phyloP scores from a whole-genome alignment of 768 basidiomycete genomes.

The Leccinum variicolor region DNA sequence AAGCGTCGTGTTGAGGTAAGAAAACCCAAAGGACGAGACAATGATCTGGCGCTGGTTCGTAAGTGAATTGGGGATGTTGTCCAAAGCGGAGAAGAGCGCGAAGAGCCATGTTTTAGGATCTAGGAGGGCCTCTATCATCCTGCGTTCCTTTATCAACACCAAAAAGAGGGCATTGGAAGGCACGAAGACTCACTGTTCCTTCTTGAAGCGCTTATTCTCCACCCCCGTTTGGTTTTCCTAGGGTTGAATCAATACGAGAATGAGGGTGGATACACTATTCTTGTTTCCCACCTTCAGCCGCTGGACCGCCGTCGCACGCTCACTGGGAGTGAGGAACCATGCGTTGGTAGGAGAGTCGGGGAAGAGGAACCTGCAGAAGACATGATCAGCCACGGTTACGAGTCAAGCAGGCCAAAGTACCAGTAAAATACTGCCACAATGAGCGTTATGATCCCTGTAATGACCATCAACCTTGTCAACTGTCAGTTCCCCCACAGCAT shows the following conservation, averaged over 20 bases:
- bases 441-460: conserved; percentile 61
- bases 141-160: conserved; percentile 21
- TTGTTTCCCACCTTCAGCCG: conserved; percentile 54
- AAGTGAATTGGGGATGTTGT: conserved; percentile 63
- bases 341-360: conserved; percentile 75
- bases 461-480: conserved; percentile 58
- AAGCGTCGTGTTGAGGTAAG: conserved; percentile 60
- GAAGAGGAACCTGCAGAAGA: conserved; percentile 52
- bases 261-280: neutral
- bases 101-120: conserved; percentile 80
- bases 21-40: conserved; percentile 61
- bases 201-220: conserved; percentile 80
- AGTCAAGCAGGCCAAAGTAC: conserved; percentile 29
- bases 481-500: neutral
- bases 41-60: conserved; percentile 68
- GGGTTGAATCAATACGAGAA: neutral
- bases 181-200: conserved; percentile 60
- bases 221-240: conserved; percentile 77
- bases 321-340: conserved; percentile 68
- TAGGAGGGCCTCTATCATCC: conserved; percentile 62
- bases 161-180: neutral
- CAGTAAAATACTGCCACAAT: conserved; percentile 52
- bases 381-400: neutral
- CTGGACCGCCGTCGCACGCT: conserved; percentile 58
- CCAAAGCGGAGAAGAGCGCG: conserved; percentile 59